Evolutionary conservation across 148 eudicot genomes (phyloP).

Genomic region (Fagopyrum homotropicum): DNA sequence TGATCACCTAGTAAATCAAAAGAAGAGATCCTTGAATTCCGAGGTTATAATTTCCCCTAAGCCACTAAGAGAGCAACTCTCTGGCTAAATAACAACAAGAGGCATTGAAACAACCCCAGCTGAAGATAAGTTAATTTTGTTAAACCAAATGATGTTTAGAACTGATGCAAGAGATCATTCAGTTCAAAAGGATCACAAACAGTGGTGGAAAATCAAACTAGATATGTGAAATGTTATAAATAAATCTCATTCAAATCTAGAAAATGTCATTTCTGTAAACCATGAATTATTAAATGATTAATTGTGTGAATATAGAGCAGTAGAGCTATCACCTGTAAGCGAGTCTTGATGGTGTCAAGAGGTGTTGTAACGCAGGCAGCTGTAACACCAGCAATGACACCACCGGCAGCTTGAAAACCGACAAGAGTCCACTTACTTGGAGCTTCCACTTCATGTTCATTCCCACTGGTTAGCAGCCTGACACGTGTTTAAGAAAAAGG

Average conservation of each 20-base stretch:
- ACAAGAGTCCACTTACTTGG: conserved; percentile 54
- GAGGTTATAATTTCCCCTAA: too few relatives aligned
- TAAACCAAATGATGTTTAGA: background rate
- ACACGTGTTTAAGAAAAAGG: background rate
- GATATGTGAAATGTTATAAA: background rate
- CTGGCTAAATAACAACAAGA: too few relatives aligned
- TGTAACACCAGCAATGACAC: conserved; percentile 77
- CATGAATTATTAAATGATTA: background rate
- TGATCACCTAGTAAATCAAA: conserved; percentile 52
- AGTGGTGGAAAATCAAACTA: too few relatives aligned
- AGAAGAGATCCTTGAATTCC: too few relatives aligned
- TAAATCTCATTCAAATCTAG: background rate
- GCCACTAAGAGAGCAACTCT: too few relatives aligned
- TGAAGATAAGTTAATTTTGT: background rate
- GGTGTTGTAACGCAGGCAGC: conserved; percentile 93
- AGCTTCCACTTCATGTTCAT: conserved; percentile 29
- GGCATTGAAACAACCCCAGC: too few relatives aligned
- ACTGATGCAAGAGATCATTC: background rate
- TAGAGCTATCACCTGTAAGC: conserved; percentile 54
- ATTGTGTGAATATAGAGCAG: background rate
- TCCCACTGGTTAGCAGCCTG: conserved; percentile 52
- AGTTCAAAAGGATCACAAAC: background rate
- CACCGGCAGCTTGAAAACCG: conserved; percentile 87
- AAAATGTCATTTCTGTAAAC: background rate
- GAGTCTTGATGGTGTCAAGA: conserved; percentile 88